Conservation (phyloP, 805 yeast species). For the Schwanniomyces sp. region DNA sequence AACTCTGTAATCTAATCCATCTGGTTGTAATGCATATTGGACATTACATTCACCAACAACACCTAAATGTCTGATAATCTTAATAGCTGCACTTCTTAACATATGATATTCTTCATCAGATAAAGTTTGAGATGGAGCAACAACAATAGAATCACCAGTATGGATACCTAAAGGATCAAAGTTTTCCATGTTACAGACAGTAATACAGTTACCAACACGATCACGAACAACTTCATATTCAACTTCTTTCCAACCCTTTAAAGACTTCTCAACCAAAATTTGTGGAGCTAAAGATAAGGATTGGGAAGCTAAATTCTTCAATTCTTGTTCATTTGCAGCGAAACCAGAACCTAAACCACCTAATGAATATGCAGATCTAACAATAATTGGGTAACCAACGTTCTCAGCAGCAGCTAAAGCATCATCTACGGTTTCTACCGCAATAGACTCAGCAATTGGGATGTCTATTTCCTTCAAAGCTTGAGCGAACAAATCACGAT, state of each 20-base stretch:
- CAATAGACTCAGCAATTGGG: conserved; percentile 96
- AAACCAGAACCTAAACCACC: conserved; percentile 99
- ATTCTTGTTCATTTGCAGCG: conserved; percentile 80
- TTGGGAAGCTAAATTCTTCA: conserved; percentile 84
- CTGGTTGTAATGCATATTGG: conserved; percentile 95
- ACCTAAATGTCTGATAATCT: conserved; percentile 95
- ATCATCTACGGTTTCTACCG: conserved; percentile 90
- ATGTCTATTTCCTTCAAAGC: conserved; percentile 94
- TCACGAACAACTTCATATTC: conserved; percentile 99
- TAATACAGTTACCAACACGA: conserved; percentile 93
- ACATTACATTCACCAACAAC: conserved; percentile 99
- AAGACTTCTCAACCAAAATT: conserved; percentile 91
- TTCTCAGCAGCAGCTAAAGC: conserved; percentile 85
- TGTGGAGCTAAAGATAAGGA: conserved; percentile 91
- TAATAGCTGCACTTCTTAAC: conserved; percentile 97
- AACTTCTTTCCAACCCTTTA: conserved; percentile 99
- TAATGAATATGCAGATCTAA: conserved; percentile 94
- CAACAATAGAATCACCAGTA: conserved; percentile 98
- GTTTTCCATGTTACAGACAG: conserved; percentile 99
- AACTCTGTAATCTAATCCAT: conserved; percentile 92
- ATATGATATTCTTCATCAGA: conserved; percentile 97
- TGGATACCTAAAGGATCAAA: conserved; percentile 98
- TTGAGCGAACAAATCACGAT: conserved; percentile 92
- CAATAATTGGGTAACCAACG: conserved; percentile 94
- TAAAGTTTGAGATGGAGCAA: conserved; percentile 97